A percentile compares a stretch with the other conserved stretches of the same genome.
phyloP scores from a whole-genome alignment of 805 yeast genomes.

The Starmera amethionina region DNA sequence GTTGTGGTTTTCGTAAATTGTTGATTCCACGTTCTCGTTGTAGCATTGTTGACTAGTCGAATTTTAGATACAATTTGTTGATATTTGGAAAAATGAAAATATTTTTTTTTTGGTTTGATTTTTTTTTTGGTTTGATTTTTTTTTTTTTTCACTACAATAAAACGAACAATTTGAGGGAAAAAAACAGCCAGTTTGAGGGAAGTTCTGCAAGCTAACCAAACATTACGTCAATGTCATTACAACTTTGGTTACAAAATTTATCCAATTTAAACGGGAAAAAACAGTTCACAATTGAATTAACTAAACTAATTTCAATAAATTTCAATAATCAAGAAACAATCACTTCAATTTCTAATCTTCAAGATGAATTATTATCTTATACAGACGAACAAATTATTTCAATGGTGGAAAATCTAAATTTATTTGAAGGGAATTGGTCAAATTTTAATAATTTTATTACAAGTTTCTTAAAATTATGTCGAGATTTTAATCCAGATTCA shows the following conservation, averaged over 20 bases:
- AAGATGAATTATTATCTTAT: conserved; percentile 12
- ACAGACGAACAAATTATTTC: conserved; percentile 3
- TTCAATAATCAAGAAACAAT: conserved; percentile 2
- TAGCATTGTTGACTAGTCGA: neutral
- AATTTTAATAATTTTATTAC: conserved; percentile 35
- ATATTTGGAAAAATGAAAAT: too few relatives aligned
- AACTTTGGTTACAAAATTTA: neutral
- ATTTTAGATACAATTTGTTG: too few relatives aligned
- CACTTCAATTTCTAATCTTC: conserved; percentile 6
- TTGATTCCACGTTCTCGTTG: neutral
- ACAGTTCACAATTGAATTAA: conserved; percentile 1
- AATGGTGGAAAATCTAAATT: conserved; percentile 18
- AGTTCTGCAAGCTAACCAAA: too few relatives aligned
- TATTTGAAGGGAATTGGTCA: conserved; percentile 26
- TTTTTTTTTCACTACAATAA: too few relatives aligned
- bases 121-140: too few relatives aligned
- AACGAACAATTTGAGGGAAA: too few relatives aligned
- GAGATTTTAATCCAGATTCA: conserved; percentile 50
- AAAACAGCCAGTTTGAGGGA: neutral
- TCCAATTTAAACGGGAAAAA: neutral
- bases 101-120: too few relatives aligned
- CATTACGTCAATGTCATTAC: neutral
- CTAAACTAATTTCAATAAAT: conserved; percentile 7
- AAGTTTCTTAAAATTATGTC: conserved; percentile 32
- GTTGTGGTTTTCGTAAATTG: neutral